These are phyloP conservation scores for Acanthamoeba divionensis DNA, from an alignment of 208 protist species.

Conservation along the genomic window DNA sequence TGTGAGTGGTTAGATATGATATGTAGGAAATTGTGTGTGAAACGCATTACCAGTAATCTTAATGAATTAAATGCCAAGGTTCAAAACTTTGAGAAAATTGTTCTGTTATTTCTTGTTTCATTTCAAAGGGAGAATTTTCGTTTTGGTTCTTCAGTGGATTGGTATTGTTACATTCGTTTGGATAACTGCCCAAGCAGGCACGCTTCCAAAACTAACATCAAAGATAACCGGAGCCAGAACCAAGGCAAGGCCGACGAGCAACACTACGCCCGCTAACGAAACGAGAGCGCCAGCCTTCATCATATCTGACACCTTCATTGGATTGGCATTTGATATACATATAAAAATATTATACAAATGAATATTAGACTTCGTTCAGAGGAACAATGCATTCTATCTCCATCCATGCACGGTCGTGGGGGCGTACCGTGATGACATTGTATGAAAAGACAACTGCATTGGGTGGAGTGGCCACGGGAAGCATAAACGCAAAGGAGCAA, in stretches of 20 bases:
- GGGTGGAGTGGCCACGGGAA: background rate
- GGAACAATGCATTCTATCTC: background rate
- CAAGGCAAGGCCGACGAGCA: background rate
- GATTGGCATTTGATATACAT: too few species aligned
- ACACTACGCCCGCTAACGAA: background rate
- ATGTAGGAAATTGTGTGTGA: too few species aligned
- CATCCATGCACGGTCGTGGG: background rate
- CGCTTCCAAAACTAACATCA: background rate
- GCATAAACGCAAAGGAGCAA: background rate
- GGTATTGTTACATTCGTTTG: too few species aligned
- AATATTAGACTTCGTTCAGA: background rate
- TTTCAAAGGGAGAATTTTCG: too few species aligned
- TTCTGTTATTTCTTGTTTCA: too few species aligned
- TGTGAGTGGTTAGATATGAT: too few species aligned
- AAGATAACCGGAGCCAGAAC: background rate
- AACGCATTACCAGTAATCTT: too few species aligned
- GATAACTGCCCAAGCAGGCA: background rate
- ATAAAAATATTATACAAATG: background rate
- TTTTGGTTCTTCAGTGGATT: too few species aligned
- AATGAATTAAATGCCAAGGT: too few species aligned
- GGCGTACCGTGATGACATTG: background rate
- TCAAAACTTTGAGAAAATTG: too few species aligned
- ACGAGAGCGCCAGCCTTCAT: background rate
- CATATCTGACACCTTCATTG: too few species aligned
- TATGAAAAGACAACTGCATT: background rate